Conservation (phyloP, 805 yeast genomes). For the Saccharomycopsis javanensis region DNA sequence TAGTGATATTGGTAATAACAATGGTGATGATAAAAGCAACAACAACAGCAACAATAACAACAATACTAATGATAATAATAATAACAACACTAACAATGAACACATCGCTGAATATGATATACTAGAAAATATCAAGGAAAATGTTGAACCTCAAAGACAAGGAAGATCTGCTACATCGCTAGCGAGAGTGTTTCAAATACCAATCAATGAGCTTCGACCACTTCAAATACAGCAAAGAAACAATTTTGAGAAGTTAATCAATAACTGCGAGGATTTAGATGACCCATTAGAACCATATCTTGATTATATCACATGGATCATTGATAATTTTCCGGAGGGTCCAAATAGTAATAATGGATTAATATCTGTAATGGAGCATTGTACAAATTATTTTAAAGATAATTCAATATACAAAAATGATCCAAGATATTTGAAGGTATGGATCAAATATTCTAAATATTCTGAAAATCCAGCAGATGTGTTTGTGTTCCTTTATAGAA, state of each 20-base stretch:
- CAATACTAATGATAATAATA: neutral
- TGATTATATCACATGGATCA: constrained; percentile 71
- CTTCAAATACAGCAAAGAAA: constrained; percentile 30
- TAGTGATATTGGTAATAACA: too few relatives aligned
- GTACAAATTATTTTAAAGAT: constrained; percentile 61
- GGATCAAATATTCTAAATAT: constrained; percentile 69
- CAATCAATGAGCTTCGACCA: constrained; percentile 24
- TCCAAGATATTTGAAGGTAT: constrained; percentile 65
- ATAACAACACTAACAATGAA: neutral
- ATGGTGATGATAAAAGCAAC: too few relatives aligned
- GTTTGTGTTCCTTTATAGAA: constrained; percentile 59
- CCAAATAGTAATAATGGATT: constrained; percentile 55
- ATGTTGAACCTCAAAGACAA: constrained; percentile 51
- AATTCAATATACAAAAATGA: constrained; percentile 66
- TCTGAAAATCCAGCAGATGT: constrained; percentile 63
- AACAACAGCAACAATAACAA: too few relatives aligned
- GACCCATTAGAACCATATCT: constrained; percentile 74
- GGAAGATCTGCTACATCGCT: constrained; percentile 64
- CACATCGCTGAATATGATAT: constrained; percentile 28
- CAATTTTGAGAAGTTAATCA: constrained; percentile 41
- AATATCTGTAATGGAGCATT: constrained; percentile 53
- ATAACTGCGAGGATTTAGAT: constrained; percentile 51
- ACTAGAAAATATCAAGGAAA: constrained; percentile 64
- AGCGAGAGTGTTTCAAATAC: constrained; percentile 32
- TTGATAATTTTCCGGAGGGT: constrained; percentile 51